phyloP scores from a whole-genome alignment of 352 stramenopile genomes.

The Pythium rishiriense region DNA sequence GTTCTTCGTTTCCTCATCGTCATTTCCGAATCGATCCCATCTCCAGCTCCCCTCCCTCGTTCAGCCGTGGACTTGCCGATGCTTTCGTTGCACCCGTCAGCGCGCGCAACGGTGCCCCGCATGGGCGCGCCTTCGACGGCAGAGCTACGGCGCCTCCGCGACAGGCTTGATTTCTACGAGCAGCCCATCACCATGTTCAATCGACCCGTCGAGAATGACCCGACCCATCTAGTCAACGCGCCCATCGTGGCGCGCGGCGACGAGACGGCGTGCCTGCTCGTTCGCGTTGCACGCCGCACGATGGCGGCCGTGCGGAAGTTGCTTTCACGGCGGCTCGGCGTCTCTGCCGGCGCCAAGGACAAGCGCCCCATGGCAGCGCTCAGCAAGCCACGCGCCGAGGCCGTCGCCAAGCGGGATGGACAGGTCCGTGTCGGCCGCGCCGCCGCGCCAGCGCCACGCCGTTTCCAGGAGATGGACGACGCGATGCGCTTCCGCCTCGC shows the following conservation, averaged over 20 bases:
- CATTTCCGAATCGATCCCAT: neutral
- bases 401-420: too few relatives aligned
- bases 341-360: neutral
- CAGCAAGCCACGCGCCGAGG: neutral
- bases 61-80: neutral
- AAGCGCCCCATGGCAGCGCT: neutral
- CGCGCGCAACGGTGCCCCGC: neutral
- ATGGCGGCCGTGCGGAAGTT: slow-evolving; percentile 5
- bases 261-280: slow-evolving; percentile 3
- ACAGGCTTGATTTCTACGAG: slow-evolving; percentile 29
- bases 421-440: neutral
- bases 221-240: neutral
- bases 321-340: neutral
- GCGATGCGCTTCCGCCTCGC: slow-evolving; percentile 24
- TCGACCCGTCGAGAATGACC: slow-evolving; percentile 24
- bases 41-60: neutral
- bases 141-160: slow-evolving; percentile 13
- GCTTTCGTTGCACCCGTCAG: neutral
- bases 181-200: slow-evolving; percentile 25
- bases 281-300: slow-evolving; percentile 1
- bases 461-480: slow-evolving; percentile 21
- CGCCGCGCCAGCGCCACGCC: neutral
- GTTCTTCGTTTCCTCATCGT: neutral
- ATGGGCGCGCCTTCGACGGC: neutral
- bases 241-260: neutral